Evolutionary conservation across 352 stramenopile genomes (phyloP).

Genomic region (Globisporangium lucens): DNA sequence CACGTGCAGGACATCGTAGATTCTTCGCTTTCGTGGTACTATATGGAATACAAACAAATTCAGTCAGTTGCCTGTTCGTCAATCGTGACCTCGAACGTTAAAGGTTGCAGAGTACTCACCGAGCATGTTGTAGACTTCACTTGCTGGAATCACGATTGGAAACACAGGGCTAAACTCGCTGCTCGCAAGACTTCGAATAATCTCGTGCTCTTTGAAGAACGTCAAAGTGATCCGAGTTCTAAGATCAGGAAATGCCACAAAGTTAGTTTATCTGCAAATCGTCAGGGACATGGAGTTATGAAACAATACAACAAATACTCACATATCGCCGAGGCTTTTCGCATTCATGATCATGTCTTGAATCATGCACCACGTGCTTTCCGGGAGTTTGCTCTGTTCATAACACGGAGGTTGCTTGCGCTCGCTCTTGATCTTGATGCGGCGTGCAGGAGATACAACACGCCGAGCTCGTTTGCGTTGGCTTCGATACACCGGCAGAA

Average conservation of each 20-base stretch:
- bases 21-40: constrained; percentile 67
- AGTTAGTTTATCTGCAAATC: background rate
- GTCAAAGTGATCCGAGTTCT: constrained; percentile 51
- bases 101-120: constrained; percentile 23
- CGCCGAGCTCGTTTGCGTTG: constrained; percentile 10
- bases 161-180: constrained; percentile 20
- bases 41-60: background rate
- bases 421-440: background rate
- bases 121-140: constrained; percentile 67
- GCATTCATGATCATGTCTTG: constrained; percentile 34
- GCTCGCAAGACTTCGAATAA: constrained; percentile 17
- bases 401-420: background rate
- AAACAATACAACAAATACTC: constrained; percentile 10
- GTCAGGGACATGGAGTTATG: background rate
- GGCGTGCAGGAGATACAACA: background rate
- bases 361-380: constrained; percentile 30
- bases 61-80: background rate
- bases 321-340: constrained; percentile 55
- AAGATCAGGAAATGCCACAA: background rate
- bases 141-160: constrained; percentile 48
- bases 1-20: constrained; percentile 79
- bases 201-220: constrained; percentile 69
- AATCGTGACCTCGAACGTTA: background rate
- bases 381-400: constrained; percentile 20
- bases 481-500: background rate